Conservation (phyloP, 2,329 filamentous ascomycete species). For the Colletotrichum sp. region DNA sequence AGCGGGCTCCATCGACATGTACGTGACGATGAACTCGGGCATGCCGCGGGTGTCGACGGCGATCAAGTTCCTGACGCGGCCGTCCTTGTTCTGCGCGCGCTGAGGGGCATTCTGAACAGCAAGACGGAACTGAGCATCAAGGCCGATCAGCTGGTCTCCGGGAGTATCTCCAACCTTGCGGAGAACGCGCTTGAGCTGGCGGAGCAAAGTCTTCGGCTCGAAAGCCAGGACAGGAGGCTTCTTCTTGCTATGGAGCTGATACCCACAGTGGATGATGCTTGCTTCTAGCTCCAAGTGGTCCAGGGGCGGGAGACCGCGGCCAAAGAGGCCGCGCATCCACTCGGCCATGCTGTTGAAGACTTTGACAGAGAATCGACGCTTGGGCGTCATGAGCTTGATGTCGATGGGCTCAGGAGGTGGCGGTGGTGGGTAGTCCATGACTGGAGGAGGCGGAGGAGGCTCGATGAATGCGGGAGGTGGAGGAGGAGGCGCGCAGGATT, state of each 20-base stretch:
- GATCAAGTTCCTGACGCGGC: neutral
- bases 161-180: neutral
- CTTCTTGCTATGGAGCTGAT: neutral
- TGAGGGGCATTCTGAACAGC: neutral
- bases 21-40: neutral
- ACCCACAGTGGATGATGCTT: neutral
- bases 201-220: constrained; percentile 3
- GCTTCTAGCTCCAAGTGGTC: constrained; percentile 10
- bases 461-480: neutral
- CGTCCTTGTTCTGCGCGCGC: constrained; percentile 7
- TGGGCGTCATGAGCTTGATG: neutral
- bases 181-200: constrained; percentile 1
- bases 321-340: constrained; percentile 4
- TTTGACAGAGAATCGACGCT: neutral
- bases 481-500: neutral
- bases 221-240: neutral
- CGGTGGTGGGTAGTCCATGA: neutral
- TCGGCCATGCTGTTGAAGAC: neutral
- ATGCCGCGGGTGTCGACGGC: neutral
- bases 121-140: neutral
- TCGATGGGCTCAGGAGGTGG: neutral
- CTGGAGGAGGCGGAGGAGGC: neutral
- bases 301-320: neutral
- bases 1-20: constrained; percentile 7
- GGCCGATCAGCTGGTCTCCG: neutral